Evolutionary conservation across 1,284 basidiomycete genomes (phyloP).

Genomic region (Uromyces viciae-fabae): DNA sequence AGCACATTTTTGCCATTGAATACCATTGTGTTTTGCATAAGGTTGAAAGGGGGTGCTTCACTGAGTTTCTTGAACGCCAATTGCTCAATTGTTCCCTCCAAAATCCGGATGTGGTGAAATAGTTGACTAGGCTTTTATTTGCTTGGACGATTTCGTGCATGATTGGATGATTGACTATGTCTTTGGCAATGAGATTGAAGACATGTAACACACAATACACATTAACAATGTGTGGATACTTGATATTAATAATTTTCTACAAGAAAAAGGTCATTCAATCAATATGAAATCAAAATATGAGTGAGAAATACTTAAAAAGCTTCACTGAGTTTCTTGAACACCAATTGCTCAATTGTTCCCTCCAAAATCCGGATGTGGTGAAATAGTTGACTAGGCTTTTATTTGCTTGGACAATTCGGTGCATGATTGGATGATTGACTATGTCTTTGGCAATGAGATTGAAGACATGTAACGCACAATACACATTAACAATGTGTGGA

Average conservation of each 20-base stretch:
- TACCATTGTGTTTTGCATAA: background rate
- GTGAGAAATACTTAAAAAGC: background rate
- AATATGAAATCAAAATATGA: background rate
- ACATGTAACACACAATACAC: constrained; percentile 7
- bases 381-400: too few relatives aligned
- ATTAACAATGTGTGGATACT: constrained; percentile 1
- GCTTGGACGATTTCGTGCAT: background rate
- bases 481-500: too few relatives aligned
- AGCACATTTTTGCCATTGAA: background rate
- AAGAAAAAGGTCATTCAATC: too few relatives aligned
- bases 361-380: too few relatives aligned
- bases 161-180: background rate
- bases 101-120: background rate
- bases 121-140: background rate
- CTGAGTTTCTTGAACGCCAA: background rate
- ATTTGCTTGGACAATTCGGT: too few relatives aligned
- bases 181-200: constrained; percentile 18
- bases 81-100: background rate
- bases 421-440: too few relatives aligned
- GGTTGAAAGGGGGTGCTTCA: background rate
- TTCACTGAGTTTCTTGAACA: too few relatives aligned
- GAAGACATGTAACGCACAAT: too few relatives aligned
- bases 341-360: too few relatives aligned
- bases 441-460: too few relatives aligned
- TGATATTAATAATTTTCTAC: background rate